A percentile compares a stretch with the other conserved stretches of the same genome.
These are phyloP conservation scores for Exophiala phaeomuriformis DNA, from an alignment of 2,329 filamentous ascomycete species.

Conservation along the genomic window DNA sequence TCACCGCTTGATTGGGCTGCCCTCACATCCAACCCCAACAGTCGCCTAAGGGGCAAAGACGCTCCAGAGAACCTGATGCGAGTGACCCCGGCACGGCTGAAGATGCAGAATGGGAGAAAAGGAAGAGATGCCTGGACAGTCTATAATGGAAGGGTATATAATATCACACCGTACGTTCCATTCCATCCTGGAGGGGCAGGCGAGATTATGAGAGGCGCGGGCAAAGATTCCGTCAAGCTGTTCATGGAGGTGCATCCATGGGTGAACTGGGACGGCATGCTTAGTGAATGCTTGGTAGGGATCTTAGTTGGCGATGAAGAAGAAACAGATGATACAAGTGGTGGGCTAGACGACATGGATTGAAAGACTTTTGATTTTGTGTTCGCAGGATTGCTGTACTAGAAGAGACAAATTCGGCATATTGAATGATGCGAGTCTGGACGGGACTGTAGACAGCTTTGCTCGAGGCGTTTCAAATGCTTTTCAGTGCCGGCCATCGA, in stretches of 20 bases:
- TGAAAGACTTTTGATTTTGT: constrained; percentile 30
- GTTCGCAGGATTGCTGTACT: too few relatives aligned
- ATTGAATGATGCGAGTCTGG: not conserved
- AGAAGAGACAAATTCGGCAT: not conserved
- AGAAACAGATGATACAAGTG: constrained; percentile 27
- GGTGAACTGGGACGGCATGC: constrained; percentile 63
- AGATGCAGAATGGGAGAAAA: constrained; percentile 69
- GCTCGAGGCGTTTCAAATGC: too few relatives aligned
- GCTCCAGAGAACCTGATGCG: constrained; percentile 52
- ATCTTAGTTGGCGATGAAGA: constrained; percentile 53
- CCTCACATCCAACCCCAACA: constrained; percentile 53
- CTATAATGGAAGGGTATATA: constrained; percentile 86
- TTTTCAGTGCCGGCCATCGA: too few relatives aligned
- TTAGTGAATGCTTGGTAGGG: constrained; percentile 55
- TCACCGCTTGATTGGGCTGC: constrained; percentile 95
- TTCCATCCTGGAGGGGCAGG: constrained; percentile 77
- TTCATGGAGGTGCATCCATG: constrained; percentile 60
- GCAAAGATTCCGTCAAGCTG: constrained; percentile 57
- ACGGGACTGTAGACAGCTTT: too few relatives aligned
- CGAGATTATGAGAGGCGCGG: constrained; percentile 57
- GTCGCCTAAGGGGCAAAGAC: constrained; percentile 56
- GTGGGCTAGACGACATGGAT: constrained; percentile 53
- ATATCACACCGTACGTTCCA: constrained; percentile 78
- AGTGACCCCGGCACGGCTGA: constrained; percentile 76
- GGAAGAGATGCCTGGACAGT: constrained; percentile 86